Conservation (phyloP, 345 rosid species). For the Acer saccharum region DNA sequence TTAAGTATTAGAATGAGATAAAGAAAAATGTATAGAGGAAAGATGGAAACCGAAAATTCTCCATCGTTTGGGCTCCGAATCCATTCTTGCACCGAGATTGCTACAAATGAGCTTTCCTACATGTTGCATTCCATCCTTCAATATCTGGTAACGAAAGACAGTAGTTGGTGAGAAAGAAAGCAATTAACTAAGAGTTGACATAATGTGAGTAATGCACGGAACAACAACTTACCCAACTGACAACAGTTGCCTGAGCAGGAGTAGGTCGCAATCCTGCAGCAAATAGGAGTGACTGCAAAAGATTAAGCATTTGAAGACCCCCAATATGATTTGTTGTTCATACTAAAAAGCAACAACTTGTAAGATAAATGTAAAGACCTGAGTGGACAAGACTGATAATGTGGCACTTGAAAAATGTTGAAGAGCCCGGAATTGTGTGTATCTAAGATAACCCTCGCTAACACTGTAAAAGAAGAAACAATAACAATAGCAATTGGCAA, state of each 20-base stretch:
- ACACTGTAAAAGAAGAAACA: constrained; percentile 53
- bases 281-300: constrained; percentile 90
- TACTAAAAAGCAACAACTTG: background rate
- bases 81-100: constrained; percentile 97
- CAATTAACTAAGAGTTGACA: background rate
- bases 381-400: constrained; percentile 86
- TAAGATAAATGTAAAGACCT: constrained; percentile 48
- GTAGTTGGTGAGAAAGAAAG: background rate
- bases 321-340: constrained; percentile 1
- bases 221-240: constrained; percentile 79
- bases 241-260: constrained; percentile 93
- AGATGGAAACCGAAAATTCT: constrained; percentile 69
- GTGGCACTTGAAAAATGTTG: constrained; percentile 89
- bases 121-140: constrained; percentile 98
- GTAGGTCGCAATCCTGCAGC: constrained; percentile 98
- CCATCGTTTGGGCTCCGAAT: constrained; percentile 95
- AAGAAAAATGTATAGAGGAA: background rate
- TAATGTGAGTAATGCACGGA: background rate
- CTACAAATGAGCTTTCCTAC: constrained; percentile 90
- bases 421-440: constrained; percentile 85
- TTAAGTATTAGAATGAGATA: background rate
- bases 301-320: constrained; percentile 41
- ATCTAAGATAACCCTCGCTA: constrained; percentile 91
- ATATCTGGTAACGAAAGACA: constrained; percentile 50
- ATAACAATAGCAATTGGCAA: background rate